phyloP scores from a whole-genome alignment of 495 filamentous ascomycete species.

The Saxispiralis lemnorum region DNA sequence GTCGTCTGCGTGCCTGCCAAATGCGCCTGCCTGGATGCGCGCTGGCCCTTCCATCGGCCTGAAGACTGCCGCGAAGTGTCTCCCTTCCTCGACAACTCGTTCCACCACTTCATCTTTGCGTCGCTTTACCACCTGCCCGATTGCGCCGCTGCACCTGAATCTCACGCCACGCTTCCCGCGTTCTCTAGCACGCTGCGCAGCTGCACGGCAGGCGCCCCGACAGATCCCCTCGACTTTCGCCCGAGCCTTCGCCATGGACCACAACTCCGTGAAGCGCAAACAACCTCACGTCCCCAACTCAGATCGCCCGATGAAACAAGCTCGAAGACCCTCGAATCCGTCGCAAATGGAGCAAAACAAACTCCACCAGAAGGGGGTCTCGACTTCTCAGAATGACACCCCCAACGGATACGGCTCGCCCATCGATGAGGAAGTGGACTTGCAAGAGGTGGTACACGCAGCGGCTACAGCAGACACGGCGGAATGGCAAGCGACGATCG shows the following conservation, averaged over 20 bases:
- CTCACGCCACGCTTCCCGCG: neutral
- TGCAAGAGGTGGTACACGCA: slow-evolving; percentile 23
- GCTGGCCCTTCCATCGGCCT: slow-evolving; percentile 2
- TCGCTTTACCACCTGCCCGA: neutral
- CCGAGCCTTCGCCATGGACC: slow-evolving; percentile 29
- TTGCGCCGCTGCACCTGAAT: neutral
- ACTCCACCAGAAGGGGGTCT: slow-evolving; percentile 5
- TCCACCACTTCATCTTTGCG: neutral
- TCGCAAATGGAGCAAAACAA: slow-evolving; percentile 17
- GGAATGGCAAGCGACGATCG: slow-evolving; percentile 94
- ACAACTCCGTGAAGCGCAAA: slow-evolving; percentile 37
- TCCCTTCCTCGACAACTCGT: neutral
- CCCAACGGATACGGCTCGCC: slow-evolving; percentile 14
- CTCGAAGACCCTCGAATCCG: slow-evolving; percentile 13
- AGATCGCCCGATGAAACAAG: slow-evolving; percentile 11
- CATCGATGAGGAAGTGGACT: slow-evolving; percentile 32
- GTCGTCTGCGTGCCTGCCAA: too few species aligned
- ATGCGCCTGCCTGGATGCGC: slow-evolving; percentile 6
- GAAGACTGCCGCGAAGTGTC: neutral
- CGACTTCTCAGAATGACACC: slow-evolving; percentile 7
- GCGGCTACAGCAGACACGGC: slow-evolving; percentile 59
- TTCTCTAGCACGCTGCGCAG: neutral
- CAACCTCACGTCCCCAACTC: slow-evolving; percentile 30
- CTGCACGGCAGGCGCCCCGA: neutral
- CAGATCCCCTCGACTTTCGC: neutral